A percentile compares a stretch with the other conserved stretches of the same genome.
These are phyloP conservation scores for Blastocystis sp. DNA, from an alignment of 352 stramenopile genomes.

Conservation along the genomic window DNA sequence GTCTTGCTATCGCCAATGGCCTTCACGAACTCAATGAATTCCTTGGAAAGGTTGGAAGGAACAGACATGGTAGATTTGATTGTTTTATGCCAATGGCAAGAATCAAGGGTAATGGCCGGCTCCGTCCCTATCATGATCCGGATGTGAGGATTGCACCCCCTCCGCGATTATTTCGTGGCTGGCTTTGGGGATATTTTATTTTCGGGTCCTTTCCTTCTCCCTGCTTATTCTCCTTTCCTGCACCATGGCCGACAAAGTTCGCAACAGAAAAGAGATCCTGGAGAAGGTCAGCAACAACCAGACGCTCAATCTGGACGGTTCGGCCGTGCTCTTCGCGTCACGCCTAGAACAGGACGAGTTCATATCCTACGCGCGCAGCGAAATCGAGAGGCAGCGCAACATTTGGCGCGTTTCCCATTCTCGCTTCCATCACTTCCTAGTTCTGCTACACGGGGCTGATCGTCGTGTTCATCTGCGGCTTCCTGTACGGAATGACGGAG, in stretches of 20 bases:
- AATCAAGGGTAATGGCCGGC: background rate
- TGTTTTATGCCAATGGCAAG: background rate
- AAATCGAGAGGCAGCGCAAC: slow-evolving; percentile 24
- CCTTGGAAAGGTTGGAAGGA: slow-evolving; percentile 80
- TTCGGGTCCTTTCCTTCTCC: background rate
- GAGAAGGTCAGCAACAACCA: slow-evolving; percentile 6
- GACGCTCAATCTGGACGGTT: slow-evolving; percentile 50
- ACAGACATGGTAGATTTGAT: slow-evolving; percentile 63
- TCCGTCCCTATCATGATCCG: slow-evolving; percentile 11
- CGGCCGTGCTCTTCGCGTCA: background rate
- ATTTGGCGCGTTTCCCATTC: slow-evolving; percentile 1
- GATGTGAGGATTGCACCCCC: background rate
- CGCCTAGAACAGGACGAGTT: slow-evolving; percentile 51
- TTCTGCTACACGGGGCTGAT: slow-evolving; percentile 27
- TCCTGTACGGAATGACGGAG: slow-evolving; percentile 29
- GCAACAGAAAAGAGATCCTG: background rate
- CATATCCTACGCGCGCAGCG: slow-evolving; percentile 25
- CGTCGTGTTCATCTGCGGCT: background rate
- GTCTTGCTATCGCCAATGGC: slow-evolving; percentile 98
- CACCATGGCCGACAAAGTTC: slow-evolving; percentile 24
- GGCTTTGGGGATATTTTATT: slow-evolving; percentile 14
- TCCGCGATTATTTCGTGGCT: background rate
- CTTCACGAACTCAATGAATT: slow-evolving; percentile 99
- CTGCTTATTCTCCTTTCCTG: background rate
- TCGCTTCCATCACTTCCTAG: background rate